phyloP scores from a whole-genome alignment of 495 filamentous ascomycete species.

The Tuber calosporum region DNA sequence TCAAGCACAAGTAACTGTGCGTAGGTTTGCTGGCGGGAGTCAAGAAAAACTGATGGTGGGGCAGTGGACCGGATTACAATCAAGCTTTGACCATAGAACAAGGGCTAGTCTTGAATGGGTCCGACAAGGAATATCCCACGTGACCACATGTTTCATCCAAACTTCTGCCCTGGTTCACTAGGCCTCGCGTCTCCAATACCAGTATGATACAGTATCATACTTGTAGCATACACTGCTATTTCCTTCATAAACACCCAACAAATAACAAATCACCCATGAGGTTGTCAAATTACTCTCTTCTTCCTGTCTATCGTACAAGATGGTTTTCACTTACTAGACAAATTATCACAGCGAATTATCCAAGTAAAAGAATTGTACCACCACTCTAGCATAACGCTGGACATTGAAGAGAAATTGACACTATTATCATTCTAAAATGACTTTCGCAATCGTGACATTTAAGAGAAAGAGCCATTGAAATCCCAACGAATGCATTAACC shows the following conservation, averaged over 20 bases:
- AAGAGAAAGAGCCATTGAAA: background rate
- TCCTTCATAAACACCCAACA: background rate
- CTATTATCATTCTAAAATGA: background rate
- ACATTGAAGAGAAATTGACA: background rate
- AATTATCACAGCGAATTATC: background rate
- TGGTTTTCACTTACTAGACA: background rate
- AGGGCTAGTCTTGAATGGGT: background rate
- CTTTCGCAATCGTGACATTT: background rate
- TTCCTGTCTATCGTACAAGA: background rate
- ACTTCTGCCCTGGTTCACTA: background rate
- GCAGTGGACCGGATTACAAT: slow-evolving; percentile 25
- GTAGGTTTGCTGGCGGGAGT: slow-evolving; percentile 19
- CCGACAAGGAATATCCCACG: background rate
- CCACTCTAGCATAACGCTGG: background rate
- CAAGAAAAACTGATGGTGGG: slow-evolving; percentile 37
- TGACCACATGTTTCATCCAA: background rate
- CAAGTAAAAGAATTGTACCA: background rate
- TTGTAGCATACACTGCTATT: background rate
- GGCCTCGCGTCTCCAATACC: background rate
- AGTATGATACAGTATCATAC: no score
- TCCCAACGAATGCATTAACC: background rate
- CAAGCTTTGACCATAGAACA: slow-evolving; percentile 24
- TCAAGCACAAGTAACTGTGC: background rate
- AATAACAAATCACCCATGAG: background rate
- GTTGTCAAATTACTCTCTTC: background rate